These are phyloP conservation scores for Alternaria angustiovoidea DNA, from an alignment of 2,329 filamentous ascomycete genomes.

Conservation along the genomic window DNA sequence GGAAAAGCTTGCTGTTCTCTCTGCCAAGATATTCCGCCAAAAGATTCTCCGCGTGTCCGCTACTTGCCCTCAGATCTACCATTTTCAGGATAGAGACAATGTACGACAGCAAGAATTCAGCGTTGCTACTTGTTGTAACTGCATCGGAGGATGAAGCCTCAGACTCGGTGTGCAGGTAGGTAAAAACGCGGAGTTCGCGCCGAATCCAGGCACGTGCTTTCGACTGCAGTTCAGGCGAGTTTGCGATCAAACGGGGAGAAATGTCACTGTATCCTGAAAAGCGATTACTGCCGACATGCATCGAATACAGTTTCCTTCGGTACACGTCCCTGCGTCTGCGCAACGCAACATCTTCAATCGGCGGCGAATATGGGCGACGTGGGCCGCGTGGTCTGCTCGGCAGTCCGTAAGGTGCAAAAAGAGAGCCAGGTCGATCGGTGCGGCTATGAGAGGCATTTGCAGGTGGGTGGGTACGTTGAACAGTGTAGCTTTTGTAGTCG, in stretches of 20 bases:
- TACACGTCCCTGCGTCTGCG: constrained; percentile 76
- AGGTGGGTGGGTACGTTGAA: constrained; percentile 50
- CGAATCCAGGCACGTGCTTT: constrained; percentile 83
- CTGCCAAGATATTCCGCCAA: constrained; percentile 79
- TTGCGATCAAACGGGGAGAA: constrained; percentile 70
- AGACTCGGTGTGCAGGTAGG: constrained; percentile 66
- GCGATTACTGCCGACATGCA: constrained; percentile 83
- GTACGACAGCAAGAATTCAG: constrained; percentile 87
- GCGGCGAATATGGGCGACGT: constrained; percentile 34
- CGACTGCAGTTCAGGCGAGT: constrained; percentile 72
- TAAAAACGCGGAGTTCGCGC: constrained; percentile 83
- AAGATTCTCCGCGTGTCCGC: constrained; percentile 80
- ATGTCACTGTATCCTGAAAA: constrained; percentile 79
- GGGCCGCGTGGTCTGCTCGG: constrained; percentile 25
- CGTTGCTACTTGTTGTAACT: constrained; percentile 65
- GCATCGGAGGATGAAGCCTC: constrained; percentile 27
- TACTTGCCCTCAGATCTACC: constrained; percentile 80
- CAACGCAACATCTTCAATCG: constrained; percentile 56
- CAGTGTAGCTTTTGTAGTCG: constrained; percentile 66
- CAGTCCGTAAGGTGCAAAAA: constrained; percentile 26
- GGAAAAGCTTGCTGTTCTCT: constrained; percentile 75
- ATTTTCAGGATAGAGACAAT: constrained; percentile 83
- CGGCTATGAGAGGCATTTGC: background rate
- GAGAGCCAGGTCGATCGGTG: constrained; percentile 9
- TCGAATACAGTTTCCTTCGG: constrained; percentile 73